Percentiles rank a stretch among this genome's conserved stretches.
These are phyloP conservation scores for Aspergillus jensenii DNA, from an alignment of 2,329 filamentous ascomycete species.

Conservation along the genomic window DNA sequence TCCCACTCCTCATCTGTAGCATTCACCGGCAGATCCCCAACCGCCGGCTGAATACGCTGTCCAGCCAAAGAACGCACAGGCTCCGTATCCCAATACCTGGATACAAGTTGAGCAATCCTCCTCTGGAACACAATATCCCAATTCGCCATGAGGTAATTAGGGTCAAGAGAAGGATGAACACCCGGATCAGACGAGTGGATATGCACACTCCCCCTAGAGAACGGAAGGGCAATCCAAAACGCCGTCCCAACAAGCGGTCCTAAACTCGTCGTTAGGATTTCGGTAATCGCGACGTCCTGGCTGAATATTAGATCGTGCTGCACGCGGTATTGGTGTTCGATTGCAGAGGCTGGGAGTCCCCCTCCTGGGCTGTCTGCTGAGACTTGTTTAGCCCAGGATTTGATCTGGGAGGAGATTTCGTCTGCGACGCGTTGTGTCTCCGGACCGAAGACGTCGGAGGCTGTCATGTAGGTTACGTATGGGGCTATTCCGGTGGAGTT, in stretches of 20 bases:
- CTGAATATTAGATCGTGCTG: conserved; percentile 25
- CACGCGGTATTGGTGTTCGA: conserved; percentile 10
- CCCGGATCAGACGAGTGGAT: conserved; percentile 14
- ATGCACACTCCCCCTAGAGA: conserved; percentile 25
- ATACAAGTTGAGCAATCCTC: neutral
- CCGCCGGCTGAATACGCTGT: neutral
- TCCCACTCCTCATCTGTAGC: neutral
- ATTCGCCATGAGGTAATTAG: conserved; percentile 23
- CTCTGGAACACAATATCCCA: conserved; percentile 14
- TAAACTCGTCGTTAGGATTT: conserved; percentile 21
- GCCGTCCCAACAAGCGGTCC: conserved; percentile 14
- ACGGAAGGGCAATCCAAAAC: conserved; percentile 25
- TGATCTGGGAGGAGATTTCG: neutral
- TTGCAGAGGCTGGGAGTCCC: neutral
- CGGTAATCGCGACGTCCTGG: conserved; percentile 19
- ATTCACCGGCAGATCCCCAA: neutral
- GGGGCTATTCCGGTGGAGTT: neutral
- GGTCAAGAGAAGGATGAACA: conserved; percentile 18
- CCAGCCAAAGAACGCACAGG: neutral
- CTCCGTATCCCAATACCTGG: neutral
- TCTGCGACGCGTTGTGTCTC: neutral
- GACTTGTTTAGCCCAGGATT: neutral
- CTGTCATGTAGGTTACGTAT: conserved; percentile 2
- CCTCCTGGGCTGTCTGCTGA: neutral
- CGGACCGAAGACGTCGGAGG: neutral